Evolutionary conservation across 768 basidiomycete genomes (phyloP), one percentile per base, ranked within the genome.

Genomic region (Nidula microcarpa): DNA sequence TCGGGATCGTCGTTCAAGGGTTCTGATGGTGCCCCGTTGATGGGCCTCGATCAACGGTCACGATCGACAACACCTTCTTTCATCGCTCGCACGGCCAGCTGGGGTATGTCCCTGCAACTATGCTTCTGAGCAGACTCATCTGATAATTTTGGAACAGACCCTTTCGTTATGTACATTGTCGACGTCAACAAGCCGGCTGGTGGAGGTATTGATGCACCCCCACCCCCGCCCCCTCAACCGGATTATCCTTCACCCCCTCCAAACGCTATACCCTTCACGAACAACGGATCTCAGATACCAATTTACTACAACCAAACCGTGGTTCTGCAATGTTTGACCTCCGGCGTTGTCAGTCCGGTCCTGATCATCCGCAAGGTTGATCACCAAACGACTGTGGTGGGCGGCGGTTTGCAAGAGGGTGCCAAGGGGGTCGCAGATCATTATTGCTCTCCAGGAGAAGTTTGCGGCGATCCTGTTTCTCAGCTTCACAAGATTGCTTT

Each of bases 251-350:
- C 89, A 0, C 91, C 91, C 33, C 93, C 95, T 23, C 89, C 92
- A 10, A 94, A 94, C 58, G 93, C 91, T 5, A 92, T 96, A 48
- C 76, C 89, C 5, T 90, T 91, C 69, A 86, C 86, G 41, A 86
- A 86, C 67, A 89, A 89, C 58, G 87, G 89, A 0, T 85, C 86
- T 3, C 89, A 89, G 62, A 93, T 92, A 46, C 88, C 94, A 14
- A 87, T 98, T 53, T 93, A 94, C 70, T 98, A 98, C 78, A 98
- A 98, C 65, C 91, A 95, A 68, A 94, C 93, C 1, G 89, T 98
- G 46, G 92, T 98, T 33, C 70, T 98, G 35, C 96, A 98, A 65
- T 98, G 94, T 62, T 75, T 96, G 58, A 90, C 90, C 1, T 96
- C 96, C 2, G 96, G 94, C 32, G 89, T 94, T 43, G 90, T 96